Conservation (phyloP, 2,329 filamentous ascomycete genomes). For the Amauroascus verrucosus region DNA sequence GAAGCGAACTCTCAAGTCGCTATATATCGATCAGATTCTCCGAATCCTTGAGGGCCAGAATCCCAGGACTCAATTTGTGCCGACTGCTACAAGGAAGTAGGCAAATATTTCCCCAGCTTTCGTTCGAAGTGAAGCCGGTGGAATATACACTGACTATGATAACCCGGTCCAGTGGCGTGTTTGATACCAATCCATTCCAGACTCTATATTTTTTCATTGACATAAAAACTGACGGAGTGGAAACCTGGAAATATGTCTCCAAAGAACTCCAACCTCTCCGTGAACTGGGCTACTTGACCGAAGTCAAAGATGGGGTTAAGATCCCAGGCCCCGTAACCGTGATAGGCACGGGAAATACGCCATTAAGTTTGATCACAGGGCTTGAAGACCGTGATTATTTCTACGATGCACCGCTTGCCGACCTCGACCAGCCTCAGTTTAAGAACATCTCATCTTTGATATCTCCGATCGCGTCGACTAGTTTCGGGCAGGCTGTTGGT, state of each 20-base stretch:
- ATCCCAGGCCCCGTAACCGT: constrained; percentile 47
- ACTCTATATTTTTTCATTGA: constrained; percentile 57
- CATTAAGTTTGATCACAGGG: constrained; percentile 39
- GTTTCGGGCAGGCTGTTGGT: constrained; percentile 39
- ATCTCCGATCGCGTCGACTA: constrained; percentile 46
- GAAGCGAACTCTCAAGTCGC: constrained; percentile 44
- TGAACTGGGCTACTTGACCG: constrained; percentile 44
- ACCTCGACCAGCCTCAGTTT: constrained; percentile 30
- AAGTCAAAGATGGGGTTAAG: constrained; percentile 39
- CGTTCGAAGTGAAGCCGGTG: not conserved
- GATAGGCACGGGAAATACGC: constrained; percentile 52
- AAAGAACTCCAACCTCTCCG: constrained; percentile 48
- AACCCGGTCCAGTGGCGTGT: constrained; percentile 43
- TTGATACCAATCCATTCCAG: constrained; percentile 45
- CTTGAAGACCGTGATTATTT: constrained; percentile 46
- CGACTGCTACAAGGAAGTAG: constrained; percentile 42
- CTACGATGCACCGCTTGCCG: constrained; percentile 48
- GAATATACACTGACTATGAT: not conserved
- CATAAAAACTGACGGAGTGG: constrained; percentile 48
- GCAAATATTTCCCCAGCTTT: constrained; percentile 7
- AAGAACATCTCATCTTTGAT: constrained; percentile 40
- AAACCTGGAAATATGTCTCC: constrained; percentile 48
- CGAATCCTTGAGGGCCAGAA: constrained; percentile 48
- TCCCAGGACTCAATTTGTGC: constrained; percentile 42
- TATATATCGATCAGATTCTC: constrained; percentile 52